Conservation (phyloP, 2,329 filamentous ascomycete species). For the Westerdykella aurantiaca region DNA sequence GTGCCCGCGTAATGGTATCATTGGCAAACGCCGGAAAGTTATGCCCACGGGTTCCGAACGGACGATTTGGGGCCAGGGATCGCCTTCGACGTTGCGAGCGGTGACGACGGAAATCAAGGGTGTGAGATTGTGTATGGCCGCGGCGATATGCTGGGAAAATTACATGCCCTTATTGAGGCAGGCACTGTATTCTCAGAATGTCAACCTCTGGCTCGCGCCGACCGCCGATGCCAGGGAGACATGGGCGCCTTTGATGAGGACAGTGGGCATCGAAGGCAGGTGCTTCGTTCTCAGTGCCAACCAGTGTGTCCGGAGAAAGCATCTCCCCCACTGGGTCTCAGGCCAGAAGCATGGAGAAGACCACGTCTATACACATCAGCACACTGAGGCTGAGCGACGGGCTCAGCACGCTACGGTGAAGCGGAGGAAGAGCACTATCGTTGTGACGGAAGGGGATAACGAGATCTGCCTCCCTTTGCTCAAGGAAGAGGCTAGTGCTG, state of each 20-base stretch:
- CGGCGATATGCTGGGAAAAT: constrained; percentile 94
- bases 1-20: constrained; percentile 62
- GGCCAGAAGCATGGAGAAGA: constrained; percentile 7
- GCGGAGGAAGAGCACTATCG: constrained; percentile 39
- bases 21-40: constrained; percentile 87
- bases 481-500: constrained; percentile 11
- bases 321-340: constrained; percentile 55
- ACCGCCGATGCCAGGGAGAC: constrained; percentile 80
- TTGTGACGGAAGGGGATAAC: constrained; percentile 39
- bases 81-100: constrained; percentile 69
- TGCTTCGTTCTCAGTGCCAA: constrained; percentile 84
- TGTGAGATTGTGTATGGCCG: constrained; percentile 70
- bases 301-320: constrained; percentile 62
- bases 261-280: constrained; percentile 72
- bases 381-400: constrained; percentile 1
- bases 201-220: constrained; percentile 86
- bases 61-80: constrained; percentile 83
- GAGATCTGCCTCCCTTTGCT: constrained; percentile 43
- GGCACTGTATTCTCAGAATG: constrained; percentile 78
- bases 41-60: constrained; percentile 86
- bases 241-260: constrained; percentile 78
- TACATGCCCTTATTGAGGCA: constrained; percentile 89
- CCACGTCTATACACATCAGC: constrained; percentile 1
- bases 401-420: constrained; percentile 6
- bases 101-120: constrained; percentile 75